Base-by-base conservation (phyloP, 2,329 filamentous ascomycete species). In the Calcarisporium arbuscula region DNA sequence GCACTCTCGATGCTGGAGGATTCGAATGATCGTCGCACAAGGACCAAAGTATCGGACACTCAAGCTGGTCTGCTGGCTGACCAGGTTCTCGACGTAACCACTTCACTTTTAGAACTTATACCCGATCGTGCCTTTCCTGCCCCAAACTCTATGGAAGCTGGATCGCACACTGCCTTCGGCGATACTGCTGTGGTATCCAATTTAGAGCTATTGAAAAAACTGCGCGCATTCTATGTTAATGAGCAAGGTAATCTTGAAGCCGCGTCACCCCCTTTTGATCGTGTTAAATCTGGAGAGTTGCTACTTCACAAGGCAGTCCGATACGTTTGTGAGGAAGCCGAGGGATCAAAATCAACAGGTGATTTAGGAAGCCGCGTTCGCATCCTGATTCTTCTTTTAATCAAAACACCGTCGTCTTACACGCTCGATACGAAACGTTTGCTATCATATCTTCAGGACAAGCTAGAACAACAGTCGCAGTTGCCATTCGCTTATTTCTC, bases 181-280 rank as follows among this genome's bases (percentile, higher is more conserved):
- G 39, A 28, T 15, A 22, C 16, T 17, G 14, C 19, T 14, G 14
- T 19, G 26, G 26, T 45, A 5, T 35, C 55, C n/a, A 57, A 57
- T 19, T 36, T 57, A n/a, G 72, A 79, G 23, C 58, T 84, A 9
- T 56, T 84, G 29, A 72, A 72, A 41, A 73, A 61, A 39, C 77
- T 86, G 33, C 71, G 68, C 46, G 60, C 63, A 8, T 88, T 87
- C 49, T 88, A 88, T 53, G 66, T 79, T 21, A 67, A 74, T 40
- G 80, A 83, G 40, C 82, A 85, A 53, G 80, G 79, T 27, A 85
- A 77, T 44, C 60, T 84, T 15, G 82, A 86, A 39, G 68, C 72
- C 22, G 67, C 69, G 7, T 56, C 68, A 5, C 64, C 74, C 4
- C 83, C 83, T 5, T 81, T 84, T 44, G 57, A 64, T 8, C 57